These are phyloP conservation scores for Saussurea involucrata DNA, from an alignment of 129 eudicot genomes.

Conservation along the genomic window DNA sequence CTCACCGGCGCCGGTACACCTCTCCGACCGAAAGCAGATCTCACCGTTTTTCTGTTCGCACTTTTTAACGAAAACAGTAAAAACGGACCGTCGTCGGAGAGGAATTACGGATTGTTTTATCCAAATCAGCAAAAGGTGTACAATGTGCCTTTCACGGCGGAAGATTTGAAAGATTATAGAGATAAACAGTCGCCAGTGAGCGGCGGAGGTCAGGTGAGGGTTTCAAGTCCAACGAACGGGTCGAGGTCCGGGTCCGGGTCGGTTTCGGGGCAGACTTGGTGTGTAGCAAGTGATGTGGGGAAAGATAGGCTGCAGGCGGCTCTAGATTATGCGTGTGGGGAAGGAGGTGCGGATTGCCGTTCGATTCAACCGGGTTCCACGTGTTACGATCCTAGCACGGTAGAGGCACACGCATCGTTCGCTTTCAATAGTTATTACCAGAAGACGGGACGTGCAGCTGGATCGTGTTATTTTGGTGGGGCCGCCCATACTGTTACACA, in stretches of 20 bases:
- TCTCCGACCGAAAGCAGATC: slow-evolving; percentile 61
- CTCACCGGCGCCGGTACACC: slow-evolving; percentile 86
- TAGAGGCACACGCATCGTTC: slow-evolving; percentile 88
- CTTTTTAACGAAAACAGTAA: slow-evolving; percentile 83
- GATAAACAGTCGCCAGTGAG: slow-evolving; percentile 36
- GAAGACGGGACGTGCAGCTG: slow-evolving; percentile 65
- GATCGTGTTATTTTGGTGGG: slow-evolving; percentile 82
- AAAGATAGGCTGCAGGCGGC: slow-evolving; percentile 67
- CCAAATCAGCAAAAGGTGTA: slow-evolving; percentile 66
- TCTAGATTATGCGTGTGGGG: slow-evolving; percentile 94
- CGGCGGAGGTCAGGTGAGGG: slow-evolving; percentile 44
- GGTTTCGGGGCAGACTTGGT: slow-evolving; percentile 58
- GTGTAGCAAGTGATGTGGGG: slow-evolving; percentile 79
- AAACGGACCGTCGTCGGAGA: slow-evolving; percentile 67
- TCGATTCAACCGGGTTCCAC: slow-evolving; percentile 88
- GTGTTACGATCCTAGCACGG: slow-evolving; percentile 90
- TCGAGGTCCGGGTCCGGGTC: slow-evolving; percentile 18
- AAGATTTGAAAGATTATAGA: slow-evolving; percentile 45
- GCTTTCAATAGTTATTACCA: slow-evolving; percentile 94
- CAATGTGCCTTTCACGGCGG: slow-evolving; percentile 52
- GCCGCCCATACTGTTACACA: slow-evolving; percentile 67
- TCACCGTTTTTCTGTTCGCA: slow-evolving; percentile 75
- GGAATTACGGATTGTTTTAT: slow-evolving; percentile 90
- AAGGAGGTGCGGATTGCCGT: slow-evolving; percentile 95
- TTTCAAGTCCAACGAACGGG: slow-evolving; percentile 15